phyloP scores from a whole-genome alignment of 2,329 filamentous ascomycete species.

The Epichloe coenophiala region DNA sequence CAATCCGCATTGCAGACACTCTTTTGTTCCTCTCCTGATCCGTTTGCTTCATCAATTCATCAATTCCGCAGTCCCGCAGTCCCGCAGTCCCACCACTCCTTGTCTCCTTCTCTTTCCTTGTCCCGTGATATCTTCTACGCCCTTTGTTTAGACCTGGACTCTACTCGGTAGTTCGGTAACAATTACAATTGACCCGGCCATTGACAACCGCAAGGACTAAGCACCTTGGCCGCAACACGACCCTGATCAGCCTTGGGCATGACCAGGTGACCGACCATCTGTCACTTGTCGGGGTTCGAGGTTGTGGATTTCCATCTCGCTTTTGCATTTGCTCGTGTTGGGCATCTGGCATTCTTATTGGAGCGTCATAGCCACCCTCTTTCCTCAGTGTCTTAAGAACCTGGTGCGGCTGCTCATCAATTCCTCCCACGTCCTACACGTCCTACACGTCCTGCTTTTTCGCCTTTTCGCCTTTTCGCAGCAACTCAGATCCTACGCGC shows the following conservation, averaged over 20 bases:
- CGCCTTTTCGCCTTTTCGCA: not conserved
- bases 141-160: too few relatives aligned
- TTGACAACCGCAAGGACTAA: too few relatives aligned
- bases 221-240: too few relatives aligned
- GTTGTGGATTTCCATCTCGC: not conserved
- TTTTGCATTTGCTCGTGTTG: not conserved
- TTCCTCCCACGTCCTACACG: not conserved
- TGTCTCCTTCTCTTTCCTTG: not conserved
- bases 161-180: too few relatives aligned
- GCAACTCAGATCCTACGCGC: not conserved
- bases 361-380: not conserved
- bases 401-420: not conserved
- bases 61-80: too few relatives aligned
- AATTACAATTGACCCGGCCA: too few relatives aligned
- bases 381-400: not conserved
- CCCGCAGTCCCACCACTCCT: not conserved
- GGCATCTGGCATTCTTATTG: not conserved
- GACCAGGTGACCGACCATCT: not conserved
- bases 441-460: not conserved
- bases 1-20: not conserved
- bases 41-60: not conserved
- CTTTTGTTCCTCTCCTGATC: not conserved
- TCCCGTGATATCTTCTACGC: too few relatives aligned
- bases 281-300: not conserved
- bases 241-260: not conserved